phyloP scores from a whole-genome alignment of 768 basidiomycete species.

The Leccinum ochraceum region DNA sequence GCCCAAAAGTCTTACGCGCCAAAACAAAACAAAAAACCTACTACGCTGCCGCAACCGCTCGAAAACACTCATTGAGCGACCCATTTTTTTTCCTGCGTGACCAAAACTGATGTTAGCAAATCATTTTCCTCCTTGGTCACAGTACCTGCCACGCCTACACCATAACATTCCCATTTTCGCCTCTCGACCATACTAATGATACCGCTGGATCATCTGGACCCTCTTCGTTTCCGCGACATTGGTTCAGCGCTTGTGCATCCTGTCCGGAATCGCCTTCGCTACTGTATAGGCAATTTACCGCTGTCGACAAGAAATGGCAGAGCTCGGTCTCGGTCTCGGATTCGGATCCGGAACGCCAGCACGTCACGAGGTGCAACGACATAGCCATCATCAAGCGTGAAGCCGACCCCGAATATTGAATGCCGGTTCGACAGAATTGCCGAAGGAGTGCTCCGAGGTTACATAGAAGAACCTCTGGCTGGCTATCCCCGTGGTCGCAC shows the following conservation, averaged over 20 bases:
- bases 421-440: not conserved
- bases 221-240: conserved; percentile 13
- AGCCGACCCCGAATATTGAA: not conserved
- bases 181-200: not conserved
- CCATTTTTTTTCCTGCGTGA: no score
- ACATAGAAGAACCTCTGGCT: not conserved
- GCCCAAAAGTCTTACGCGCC: no score
- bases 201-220: not conserved
- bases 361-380: not conserved
- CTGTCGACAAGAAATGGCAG: no score
- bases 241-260: conserved; percentile 13
- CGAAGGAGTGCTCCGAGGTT: not conserved
- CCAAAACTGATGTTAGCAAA: no score
- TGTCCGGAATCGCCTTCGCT: conserved; percentile 4
- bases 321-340: not conserved
- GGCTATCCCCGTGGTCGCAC: no score
- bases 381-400: not conserved
- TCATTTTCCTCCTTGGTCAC: no score
- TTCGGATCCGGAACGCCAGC: not conserved
- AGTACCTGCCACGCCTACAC: no score
- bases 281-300: conserved; percentile 1
- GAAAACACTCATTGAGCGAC: no score
- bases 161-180: not conserved
- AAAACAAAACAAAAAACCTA: no score
- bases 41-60: no score